Base-by-base conservation (phyloP, 148 eudicot species). In the Simmondsia chinensis region DNA sequence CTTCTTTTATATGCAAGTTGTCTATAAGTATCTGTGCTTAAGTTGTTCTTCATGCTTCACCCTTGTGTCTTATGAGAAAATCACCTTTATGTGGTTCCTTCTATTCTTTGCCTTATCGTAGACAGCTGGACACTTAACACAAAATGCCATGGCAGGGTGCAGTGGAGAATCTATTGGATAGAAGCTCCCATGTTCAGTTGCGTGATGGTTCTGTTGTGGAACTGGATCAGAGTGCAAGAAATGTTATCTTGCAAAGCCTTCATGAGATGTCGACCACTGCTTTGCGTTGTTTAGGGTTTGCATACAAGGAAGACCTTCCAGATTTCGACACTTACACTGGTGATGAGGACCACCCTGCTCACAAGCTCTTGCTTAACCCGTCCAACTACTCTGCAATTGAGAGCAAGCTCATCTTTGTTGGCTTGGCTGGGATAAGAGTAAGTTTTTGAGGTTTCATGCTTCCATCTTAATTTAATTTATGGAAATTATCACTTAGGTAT, bases 301-400 rank as follows among this genome's bases (percentile, higher is more conserved):
- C 96, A 31, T 87, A 74, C 73, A 87, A 74, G 59, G 78, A 69
- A 10, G 76, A 83, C 51, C 75, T 70, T 37, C 58, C 56, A 41
- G 94, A 79, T 2, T 77, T 87, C 59, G 58, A 65, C 5, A 68
- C 79, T 36, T 87, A 87, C 33, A 50, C 74, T 52, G 93, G 94
- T 33, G 85, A 82, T 59, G 84, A 82, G 46, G 85, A 84, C 33
- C 94, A 87, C 56, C 94, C 85, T 34, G 80, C 94, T 34, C 88
- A 87, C 41, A 23, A 70, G 32, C 75, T 66, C 39, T 66, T 87
- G 34, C 72, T 83, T 30, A 55, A 82, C 69, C 96, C 94, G 42
- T 64, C 94, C 25, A 71, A 46, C 46, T 87, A 87, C 51, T 50
- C 82, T 39, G 55, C 71, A 32, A 74, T 83, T 37, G 96, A 87